Evolutionary conservation across 2,329 filamentous ascomycete genomes (phyloP), one percentile per base, ranked within the genome.

Genomic region (Albifimbria verrucaria): DNA sequence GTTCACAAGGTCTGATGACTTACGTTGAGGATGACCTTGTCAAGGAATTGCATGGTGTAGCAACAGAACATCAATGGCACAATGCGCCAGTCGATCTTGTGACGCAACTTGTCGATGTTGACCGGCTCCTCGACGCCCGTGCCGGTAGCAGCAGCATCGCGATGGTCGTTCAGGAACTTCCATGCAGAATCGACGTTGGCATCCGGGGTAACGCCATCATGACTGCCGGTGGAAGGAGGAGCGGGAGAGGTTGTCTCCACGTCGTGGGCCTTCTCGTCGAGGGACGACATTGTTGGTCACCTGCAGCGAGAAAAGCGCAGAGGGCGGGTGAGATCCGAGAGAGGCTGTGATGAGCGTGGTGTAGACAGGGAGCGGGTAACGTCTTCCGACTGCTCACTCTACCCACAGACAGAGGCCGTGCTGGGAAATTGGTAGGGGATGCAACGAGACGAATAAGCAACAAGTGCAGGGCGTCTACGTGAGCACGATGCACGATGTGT

Each of bases 1-100:
- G 32, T 26, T 46, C 32, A 41, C 24, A 55, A 52, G 41, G 48
- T 39, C 39, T n/a, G n/a, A n/a, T n/a, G n/a, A n/a, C 78, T 62
- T 49, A 84, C 81, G 60, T 86, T 86, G 44, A 86, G 75, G 24
- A 82, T 76, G 55, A 85, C 79, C 68, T 87, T 87, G 71, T 86
- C 83, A 44, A 86, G 71, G 58, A 85, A 85, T 60, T 86, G 82
- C 69, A 85, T 74, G n/a, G 78, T 78, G 61, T 86, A 86, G 61
- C 77, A 81, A 44, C 75, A 67, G 55, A 85, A 85, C 79, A 86
- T 83, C 50, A 86, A 71, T 0, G 83, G 83, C 28, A 86, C 72
- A 50, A 86, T 81, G 48, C 73, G 77, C 69, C 72, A 79, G 60
- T 86, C 82, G 48, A 86, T 77, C 65, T 78, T 83, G 55, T 77